Evolutionary conservation across 345 rosid species (phyloP).

Genomic region (Lenwebbia sp.): DNA sequence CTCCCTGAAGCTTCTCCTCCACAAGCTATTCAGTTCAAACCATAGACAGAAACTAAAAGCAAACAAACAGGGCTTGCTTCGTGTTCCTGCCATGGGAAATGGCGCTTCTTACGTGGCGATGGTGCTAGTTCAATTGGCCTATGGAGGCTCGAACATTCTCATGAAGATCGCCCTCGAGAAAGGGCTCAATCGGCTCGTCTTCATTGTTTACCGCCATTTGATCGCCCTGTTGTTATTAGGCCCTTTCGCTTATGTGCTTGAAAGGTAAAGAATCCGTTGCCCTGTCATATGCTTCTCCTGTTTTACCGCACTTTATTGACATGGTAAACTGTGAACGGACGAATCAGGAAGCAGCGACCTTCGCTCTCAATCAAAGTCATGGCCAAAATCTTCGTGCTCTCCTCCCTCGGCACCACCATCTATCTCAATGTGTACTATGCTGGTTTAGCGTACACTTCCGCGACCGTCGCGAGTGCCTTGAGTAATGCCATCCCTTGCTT

Average conservation of each 20-base stretch:
- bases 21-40: neutral
- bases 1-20: neutral
- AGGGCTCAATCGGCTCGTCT: constrained; percentile 28
- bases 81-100: constrained; percentile 4
- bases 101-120: constrained; percentile 17
- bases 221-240: constrained; percentile 21
- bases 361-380: constrained; percentile 11
- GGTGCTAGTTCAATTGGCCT: constrained; percentile 18
- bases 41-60: neutral
- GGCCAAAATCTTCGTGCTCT: constrained; percentile 25
- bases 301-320: neutral
- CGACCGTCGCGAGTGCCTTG: constrained; percentile 27
- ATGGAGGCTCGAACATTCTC: constrained; percentile 30
- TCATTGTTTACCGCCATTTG: constrained; percentile 26
- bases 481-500: constrained; percentile 32
- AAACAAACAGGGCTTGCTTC: neutral
- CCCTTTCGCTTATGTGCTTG: constrained; percentile 29
- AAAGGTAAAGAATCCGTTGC: constrained; percentile 14
- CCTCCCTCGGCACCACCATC: constrained; percentile 28
- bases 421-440: constrained; percentile 29
- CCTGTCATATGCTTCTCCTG: neutral
- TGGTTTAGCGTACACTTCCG: constrained; percentile 27
- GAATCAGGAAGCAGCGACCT: constrained; percentile 27
- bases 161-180: constrained; percentile 22
- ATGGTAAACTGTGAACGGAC: neutral